Conservation (phyloP, 306 rosid genomes). For the Lagenaria siceraria region DNA sequence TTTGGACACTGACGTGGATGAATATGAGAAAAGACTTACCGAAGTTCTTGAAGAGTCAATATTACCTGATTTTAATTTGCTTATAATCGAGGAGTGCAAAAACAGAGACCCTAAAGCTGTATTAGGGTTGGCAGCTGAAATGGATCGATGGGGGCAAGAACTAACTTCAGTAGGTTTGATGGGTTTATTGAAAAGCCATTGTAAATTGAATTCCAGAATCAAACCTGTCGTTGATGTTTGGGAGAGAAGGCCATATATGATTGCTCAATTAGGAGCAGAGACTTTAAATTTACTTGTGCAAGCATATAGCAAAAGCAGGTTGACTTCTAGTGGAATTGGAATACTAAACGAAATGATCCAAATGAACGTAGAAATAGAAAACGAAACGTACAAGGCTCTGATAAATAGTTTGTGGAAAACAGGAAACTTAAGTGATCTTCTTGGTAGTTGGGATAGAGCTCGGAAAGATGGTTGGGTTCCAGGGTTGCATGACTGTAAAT, state of each 20-base stretch:
- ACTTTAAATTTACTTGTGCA: slow-evolving; percentile 51
- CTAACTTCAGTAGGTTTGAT: slow-evolving; percentile 34
- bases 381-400: slow-evolving; percentile 44
- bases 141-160: slow-evolving; percentile 76
- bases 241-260: slow-evolving; percentile 36
- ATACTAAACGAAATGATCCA: slow-evolving; percentile 46
- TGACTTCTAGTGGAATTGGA: slow-evolving; percentile 29
- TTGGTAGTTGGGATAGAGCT: slow-evolving; percentile 44
- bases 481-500: slow-evolving; percentile 31
- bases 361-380: slow-evolving; percentile 27
- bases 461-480: slow-evolving; percentile 51
- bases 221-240: slow-evolving; percentile 22
- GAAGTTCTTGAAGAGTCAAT: slow-evolving; percentile 45
- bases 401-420: slow-evolving; percentile 46
- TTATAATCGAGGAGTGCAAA: slow-evolving; percentile 30
- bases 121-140: slow-evolving; percentile 40
- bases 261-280: slow-evolving; percentile 39
- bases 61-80: slow-evolving; percentile 42
- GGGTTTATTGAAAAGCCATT: slow-evolving; percentile 35
- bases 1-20: slow-evolving; percentile 64
- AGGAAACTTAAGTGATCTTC: slow-evolving; percentile 46
- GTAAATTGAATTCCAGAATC: slow-evolving; percentile 34
- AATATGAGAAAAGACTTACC: slow-evolving; percentile 46
- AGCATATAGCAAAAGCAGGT: slow-evolving; percentile 51
- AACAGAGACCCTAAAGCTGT: slow-evolving; percentile 33